These are phyloP conservation scores for Fulvia fulva DNA, from an alignment of 2,329 filamentous ascomycete species.

Conservation along the genomic window DNA sequence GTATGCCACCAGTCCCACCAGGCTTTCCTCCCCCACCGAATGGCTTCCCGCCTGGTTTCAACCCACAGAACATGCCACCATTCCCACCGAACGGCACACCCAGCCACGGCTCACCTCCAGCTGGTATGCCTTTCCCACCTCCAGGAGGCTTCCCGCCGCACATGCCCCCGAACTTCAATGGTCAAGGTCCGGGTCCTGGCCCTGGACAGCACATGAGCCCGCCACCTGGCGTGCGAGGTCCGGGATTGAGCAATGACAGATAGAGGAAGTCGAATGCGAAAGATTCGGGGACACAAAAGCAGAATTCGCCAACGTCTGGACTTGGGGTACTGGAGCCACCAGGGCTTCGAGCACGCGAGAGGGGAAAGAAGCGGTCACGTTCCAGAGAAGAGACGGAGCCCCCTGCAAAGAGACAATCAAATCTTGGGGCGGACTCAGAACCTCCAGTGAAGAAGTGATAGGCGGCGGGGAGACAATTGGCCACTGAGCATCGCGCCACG, in stretches of 20 bases:
- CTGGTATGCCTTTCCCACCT: constrained; percentile 28
- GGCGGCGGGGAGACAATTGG: too few relatives aligned
- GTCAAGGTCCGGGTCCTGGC: constrained; percentile 1
- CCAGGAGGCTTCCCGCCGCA: constrained; percentile 23
- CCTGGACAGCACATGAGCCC: constrained; percentile 14
- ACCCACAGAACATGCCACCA: constrained; percentile 33
- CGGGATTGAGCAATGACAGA: background rate
- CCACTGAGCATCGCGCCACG: too few relatives aligned
- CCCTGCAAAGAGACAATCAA: too few relatives aligned
- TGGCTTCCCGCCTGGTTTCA: constrained; percentile 34
- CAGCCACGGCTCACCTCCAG: constrained; percentile 26
- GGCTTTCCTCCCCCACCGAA: constrained; percentile 37
- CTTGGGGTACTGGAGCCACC: too few relatives aligned
- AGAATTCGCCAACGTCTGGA: background rate
- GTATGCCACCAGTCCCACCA: constrained; percentile 32
- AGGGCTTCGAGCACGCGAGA: too few relatives aligned
- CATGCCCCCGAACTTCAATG: constrained; percentile 10
- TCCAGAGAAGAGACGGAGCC: too few relatives aligned
- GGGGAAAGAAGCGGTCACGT: too few relatives aligned
- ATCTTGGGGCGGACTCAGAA: too few relatives aligned
- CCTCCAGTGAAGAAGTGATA: too few relatives aligned
- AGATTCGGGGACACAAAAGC: background rate
- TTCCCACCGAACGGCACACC: constrained; percentile 37
- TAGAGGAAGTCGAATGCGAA: background rate
- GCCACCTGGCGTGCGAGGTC: constrained; percentile 7